A percentile compares a stretch with the other conserved stretches of the same genome.
Conservation (phyloP, 768 basidiomycete species). For the Hericium erinaceus region DNA sequence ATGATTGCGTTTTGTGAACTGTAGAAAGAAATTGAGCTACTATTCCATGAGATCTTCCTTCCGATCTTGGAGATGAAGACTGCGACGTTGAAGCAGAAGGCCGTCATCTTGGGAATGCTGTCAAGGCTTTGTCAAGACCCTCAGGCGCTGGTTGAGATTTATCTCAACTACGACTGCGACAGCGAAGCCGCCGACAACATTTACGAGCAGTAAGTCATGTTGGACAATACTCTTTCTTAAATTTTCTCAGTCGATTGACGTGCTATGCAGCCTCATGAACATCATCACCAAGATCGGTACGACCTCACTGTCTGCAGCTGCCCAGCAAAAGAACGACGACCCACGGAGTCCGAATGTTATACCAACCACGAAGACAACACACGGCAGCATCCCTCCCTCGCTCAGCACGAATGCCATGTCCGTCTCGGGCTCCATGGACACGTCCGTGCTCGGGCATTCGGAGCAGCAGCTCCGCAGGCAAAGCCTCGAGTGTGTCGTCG, state of each 20-base stretch:
- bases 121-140: slow-evolving; percentile 88
- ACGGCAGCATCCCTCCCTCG: slow-evolving; percentile 44
- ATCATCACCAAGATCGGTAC: slow-evolving; percentile 87
- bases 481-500: slow-evolving; percentile 88
- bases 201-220: slow-evolving; percentile 76
- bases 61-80: slow-evolving; percentile 98
- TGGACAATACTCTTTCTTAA: background rate
- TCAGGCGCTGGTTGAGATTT: slow-evolving; percentile 94
- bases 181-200: slow-evolving; percentile 92
- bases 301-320: slow-evolving; percentile 30
- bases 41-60: slow-evolving; percentile 97
- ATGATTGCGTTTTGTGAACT: background rate
- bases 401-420: slow-evolving; percentile 57
- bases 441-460: slow-evolving; percentile 56
- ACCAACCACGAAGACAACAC: slow-evolving; percentile 39
- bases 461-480: slow-evolving; percentile 84
- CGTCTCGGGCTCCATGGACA: slow-evolving; percentile 59
- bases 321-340: slow-evolving; percentile 43
- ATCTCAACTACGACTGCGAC: slow-evolving; percentile 99
- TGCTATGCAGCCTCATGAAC: slow-evolving; percentile 66
- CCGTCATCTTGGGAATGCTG: slow-evolving; percentile 82
- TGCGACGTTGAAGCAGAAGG: slow-evolving; percentile 91
- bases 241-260: slow-evolving; percentile 1
- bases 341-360: slow-evolving; percentile 52
- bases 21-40: slow-evolving; percentile 98